These are phyloP conservation scores for Stemphylium vesicarium DNA, from an alignment of 2,329 filamentous ascomycete species.

Conservation along the genomic window DNA sequence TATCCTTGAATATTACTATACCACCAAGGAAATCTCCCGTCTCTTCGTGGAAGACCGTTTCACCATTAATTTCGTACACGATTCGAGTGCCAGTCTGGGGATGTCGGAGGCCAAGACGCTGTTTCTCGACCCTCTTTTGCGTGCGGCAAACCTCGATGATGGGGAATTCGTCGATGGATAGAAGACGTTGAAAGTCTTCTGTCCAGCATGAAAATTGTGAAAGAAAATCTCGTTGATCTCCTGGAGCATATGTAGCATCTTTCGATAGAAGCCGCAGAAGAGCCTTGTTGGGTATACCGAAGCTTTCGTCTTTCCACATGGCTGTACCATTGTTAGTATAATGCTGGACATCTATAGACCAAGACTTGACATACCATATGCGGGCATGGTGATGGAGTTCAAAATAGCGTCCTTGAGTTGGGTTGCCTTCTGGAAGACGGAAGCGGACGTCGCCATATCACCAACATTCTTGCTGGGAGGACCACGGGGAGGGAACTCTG, in stretches of 20 bases:
- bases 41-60: constrained; percentile 69
- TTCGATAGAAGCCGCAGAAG: constrained; percentile 53
- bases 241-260: constrained; percentile 44
- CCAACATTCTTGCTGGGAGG: constrained; percentile 62
- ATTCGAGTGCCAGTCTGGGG: constrained; percentile 59
- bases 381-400: constrained; percentile 75
- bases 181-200: constrained; percentile 67
- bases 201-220: constrained; percentile 67
- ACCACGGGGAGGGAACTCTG: constrained; percentile 70
- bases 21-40: constrained; percentile 77
- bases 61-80: constrained; percentile 70
- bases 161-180: constrained; percentile 68
- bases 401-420: constrained; percentile 79
- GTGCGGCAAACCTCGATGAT: constrained; percentile 69
- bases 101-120: constrained; percentile 67
- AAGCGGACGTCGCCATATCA: constrained; percentile 64
- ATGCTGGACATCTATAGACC: not conserved
- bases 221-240: constrained; percentile 60
- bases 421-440: constrained; percentile 73
- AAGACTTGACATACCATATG: constrained; percentile 56
- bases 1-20: constrained; percentile 73
- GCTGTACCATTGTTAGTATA: constrained; percentile 41
- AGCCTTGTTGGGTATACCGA: constrained; percentile 75
- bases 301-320: constrained; percentile 81
- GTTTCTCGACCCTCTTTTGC: constrained; percentile 64